A percentile compares a stretch with the other conserved stretches of the same genome.
Evolutionary conservation across 1,284 basidiomycete genomes (phyloP).

Genomic region (Tilletia horrida): DNA sequence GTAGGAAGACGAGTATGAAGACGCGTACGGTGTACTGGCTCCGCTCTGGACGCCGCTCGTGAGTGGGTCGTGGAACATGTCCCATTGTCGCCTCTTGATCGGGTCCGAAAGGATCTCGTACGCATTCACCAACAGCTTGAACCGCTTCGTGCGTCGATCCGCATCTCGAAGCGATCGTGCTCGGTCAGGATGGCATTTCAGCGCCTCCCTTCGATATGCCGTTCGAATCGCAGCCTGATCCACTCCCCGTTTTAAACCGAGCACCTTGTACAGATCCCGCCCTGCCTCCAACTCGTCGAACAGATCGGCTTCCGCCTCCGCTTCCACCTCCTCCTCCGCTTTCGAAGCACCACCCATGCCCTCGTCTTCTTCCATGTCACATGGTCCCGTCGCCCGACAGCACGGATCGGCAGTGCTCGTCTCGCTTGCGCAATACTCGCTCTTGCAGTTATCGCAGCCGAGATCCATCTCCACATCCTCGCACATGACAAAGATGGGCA

Average conservation of each 20-base stretch:
- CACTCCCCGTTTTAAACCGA: background rate
- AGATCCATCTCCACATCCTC: constrained; percentile 13
- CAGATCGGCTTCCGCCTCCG: background rate
- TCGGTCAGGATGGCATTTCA: constrained; percentile 13
- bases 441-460: too few species aligned
- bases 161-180: constrained; percentile 13
- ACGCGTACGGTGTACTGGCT: background rate
- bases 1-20: constrained; percentile 15
- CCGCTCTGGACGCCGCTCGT: constrained; percentile 7
- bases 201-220: constrained; percentile 9
- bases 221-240: background rate
- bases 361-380: too few species aligned
- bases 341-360: background rate
- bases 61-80: constrained; percentile 5
- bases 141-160: constrained; percentile 8
- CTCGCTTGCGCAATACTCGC: too few species aligned
- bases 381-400: too few species aligned
- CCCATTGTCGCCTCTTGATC: constrained; percentile 8
- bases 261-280: constrained; percentile 10
- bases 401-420: too few species aligned
- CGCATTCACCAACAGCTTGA: constrained; percentile 15
- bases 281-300: constrained; percentile 7
- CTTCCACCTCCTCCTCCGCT: background rate
- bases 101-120: constrained; percentile 13
- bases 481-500: constrained; percentile 1